Evolutionary conservation across 2,329 filamentous ascomycete genomes (phyloP).

Genomic region (Trichoderma guizhouense): DNA sequence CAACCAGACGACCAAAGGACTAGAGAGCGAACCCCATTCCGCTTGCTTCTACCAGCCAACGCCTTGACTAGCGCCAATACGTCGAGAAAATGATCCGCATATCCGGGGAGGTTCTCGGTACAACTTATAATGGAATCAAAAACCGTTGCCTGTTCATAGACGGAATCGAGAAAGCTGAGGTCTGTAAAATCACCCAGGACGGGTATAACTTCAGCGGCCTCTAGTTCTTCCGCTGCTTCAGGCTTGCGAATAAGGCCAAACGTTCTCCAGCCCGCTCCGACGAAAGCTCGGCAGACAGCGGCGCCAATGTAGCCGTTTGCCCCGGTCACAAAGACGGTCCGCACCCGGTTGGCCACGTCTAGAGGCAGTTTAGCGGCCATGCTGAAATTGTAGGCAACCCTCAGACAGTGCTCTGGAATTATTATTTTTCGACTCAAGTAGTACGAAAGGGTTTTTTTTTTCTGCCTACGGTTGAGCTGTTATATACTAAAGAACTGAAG

Average conservation of each 20-base stretch:
- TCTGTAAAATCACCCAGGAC: slow-evolving; percentile 32
- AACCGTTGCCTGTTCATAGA: background rate
- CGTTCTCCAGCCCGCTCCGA: slow-evolving; percentile 42
- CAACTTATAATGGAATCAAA: slow-evolving; percentile 27
- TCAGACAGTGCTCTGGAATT: background rate
- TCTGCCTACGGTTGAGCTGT: background rate
- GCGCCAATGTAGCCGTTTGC: slow-evolving; percentile 49
- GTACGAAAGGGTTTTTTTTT: background rate
- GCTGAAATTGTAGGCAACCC: background rate
- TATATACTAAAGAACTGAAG: background rate
- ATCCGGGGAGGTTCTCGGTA: slow-evolving; percentile 40
- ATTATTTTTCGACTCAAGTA: background rate
- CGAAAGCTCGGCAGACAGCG: slow-evolving; percentile 44
- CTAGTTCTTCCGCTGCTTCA: slow-evolving; percentile 30
- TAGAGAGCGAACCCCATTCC: slow-evolving; percentile 32
- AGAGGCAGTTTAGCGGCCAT: background rate
- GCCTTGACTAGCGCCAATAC: slow-evolving; percentile 33
- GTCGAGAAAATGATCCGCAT: slow-evolving; percentile 38
- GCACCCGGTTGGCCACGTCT: background rate
- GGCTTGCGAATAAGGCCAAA: slow-evolving; percentile 43
- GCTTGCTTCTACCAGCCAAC: slow-evolving; percentile 27
- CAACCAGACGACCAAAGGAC: slow-evolving; percentile 47
- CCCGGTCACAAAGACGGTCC: slow-evolving; percentile 44
- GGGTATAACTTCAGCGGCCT: slow-evolving; percentile 38
- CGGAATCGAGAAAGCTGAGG: background rate